These are phyloP conservation scores for Ceratobasidium sp. DNA, from an alignment of 1,284 basidiomycete species.

Conservation along the genomic window DNA sequence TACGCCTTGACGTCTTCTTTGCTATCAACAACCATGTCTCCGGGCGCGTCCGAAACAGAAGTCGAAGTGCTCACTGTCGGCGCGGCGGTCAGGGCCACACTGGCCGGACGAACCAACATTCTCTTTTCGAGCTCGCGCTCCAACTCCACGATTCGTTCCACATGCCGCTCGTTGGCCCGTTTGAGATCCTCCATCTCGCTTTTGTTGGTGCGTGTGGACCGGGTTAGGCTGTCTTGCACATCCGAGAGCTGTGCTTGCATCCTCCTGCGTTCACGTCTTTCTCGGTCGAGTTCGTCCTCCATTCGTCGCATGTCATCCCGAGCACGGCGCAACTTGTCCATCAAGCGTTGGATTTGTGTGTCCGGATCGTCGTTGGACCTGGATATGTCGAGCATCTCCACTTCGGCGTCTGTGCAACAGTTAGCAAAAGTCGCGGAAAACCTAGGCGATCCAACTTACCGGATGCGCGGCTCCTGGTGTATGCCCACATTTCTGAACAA, in stretches of 20 bases:
- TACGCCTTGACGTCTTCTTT: slow-evolving; percentile 12
- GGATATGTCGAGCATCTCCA: slow-evolving; percentile 26
- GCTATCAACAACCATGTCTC: slow-evolving; percentile 2
- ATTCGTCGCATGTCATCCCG: slow-evolving; percentile 33
- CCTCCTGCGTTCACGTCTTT: slow-evolving; percentile 32
- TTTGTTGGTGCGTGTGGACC: slow-evolving; percentile 5
- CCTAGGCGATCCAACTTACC: neutral
- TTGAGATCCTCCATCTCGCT: slow-evolving; percentile 27
- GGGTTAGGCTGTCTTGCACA: slow-evolving; percentile 22
- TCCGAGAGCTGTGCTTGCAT: slow-evolving; percentile 22
- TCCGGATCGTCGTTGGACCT: slow-evolving; percentile 13
- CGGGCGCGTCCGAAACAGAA: slow-evolving; percentile 1
- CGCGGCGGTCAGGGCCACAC: neutral
- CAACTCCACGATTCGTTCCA: slow-evolving; percentile 33
- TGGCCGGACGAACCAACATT: neutral
- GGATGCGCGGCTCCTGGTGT: slow-evolving; percentile 24
- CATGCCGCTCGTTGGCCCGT: slow-evolving; percentile 23
- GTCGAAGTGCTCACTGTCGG: neutral
- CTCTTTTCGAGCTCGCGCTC: slow-evolving; percentile 22
- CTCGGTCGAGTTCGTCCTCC: slow-evolving; percentile 29
- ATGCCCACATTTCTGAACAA: slow-evolving; percentile 19
- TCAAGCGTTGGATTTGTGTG: slow-evolving; percentile 23
- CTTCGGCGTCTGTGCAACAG: slow-evolving; percentile 8
- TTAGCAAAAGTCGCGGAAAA: neutral
- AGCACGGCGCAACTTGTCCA: slow-evolving; percentile 21